These are phyloP conservation scores for Mucor mucedo DNA, from an alignment of 371 early-diverging fungal genomes.

Conservation along the genomic window DNA sequence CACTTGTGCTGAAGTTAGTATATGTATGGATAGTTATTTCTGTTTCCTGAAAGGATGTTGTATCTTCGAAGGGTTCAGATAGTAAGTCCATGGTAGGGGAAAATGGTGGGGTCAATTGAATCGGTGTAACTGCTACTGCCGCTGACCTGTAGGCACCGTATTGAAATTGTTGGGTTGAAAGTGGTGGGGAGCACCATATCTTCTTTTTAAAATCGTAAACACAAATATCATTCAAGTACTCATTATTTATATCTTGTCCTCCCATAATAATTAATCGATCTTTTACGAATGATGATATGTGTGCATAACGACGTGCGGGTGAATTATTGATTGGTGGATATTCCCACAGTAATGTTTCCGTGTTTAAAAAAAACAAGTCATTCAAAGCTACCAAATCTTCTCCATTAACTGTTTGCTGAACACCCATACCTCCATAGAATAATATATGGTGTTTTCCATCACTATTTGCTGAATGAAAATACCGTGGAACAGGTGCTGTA, in stretches of 20 bases:
- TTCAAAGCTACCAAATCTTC: conserved; percentile 44
- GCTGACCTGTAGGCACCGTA: conserved; percentile 78
- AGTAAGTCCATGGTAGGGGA: conserved; percentile 26
- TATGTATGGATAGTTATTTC: conserved; percentile 58
- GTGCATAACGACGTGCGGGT: conserved; percentile 72
- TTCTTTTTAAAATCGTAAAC: conserved; percentile 60
- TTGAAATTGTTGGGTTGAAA: conserved; percentile 52
- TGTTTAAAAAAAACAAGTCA: conserved; percentile 63
- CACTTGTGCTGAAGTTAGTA: conserved; percentile 71
- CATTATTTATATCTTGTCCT: conserved; percentile 71
- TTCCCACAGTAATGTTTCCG: conserved; percentile 49
- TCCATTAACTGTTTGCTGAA: not conserved
- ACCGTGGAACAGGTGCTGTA: conserved; percentile 52
- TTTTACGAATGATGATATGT: conserved; percentile 60
- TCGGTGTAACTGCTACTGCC: conserved; percentile 52
- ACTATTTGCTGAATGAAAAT: conserved; percentile 74
- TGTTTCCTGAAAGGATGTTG: conserved; percentile 5
- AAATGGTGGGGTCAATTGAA: conserved; percentile 33
- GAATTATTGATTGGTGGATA: conserved; percentile 33
- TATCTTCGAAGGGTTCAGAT: conserved; percentile 10
- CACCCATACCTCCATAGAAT: conserved; percentile 65
- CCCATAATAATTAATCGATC: conserved; percentile 67
- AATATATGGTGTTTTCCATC: conserved; percentile 38
- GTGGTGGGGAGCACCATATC: conserved; percentile 59
- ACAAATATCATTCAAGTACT: conserved; percentile 71